Conservation (phyloP, 768 basidiomycete genomes). For the Naganishia vishniacii region DNA sequence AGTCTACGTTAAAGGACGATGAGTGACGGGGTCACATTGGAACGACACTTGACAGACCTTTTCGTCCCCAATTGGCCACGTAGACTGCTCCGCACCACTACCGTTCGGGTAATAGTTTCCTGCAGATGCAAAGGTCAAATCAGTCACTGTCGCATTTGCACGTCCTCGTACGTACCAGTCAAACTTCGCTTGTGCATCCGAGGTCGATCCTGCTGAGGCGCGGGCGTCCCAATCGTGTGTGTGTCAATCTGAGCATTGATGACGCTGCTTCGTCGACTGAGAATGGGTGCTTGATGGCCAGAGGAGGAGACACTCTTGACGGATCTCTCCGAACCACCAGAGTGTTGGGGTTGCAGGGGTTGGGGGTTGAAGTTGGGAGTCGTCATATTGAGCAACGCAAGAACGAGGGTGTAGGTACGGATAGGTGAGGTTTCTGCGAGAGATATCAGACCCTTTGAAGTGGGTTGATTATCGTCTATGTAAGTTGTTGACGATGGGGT, state of each 20-base stretch:
- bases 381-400: not conserved
- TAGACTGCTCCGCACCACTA: conserved; percentile 30
- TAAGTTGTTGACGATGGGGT: no score
- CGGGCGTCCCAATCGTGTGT: conserved; percentile 20
- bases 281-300: conserved; percentile 20
- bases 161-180: conserved; percentile 20
- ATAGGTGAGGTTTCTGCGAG: no score
- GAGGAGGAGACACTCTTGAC: not conserved
- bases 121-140: not conserved
- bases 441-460: no score
- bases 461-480: no score
- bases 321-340: conserved; percentile 25
- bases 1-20: conserved; percentile 20
- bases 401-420: no score
- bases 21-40: no score
- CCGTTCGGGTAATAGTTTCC: conserved; percentile 43
- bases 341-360: conserved; percentile 13
- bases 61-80: conserved; percentile 50
- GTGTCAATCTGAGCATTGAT: conserved; percentile 24
- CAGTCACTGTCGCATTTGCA: not conserved
- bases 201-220: conserved; percentile 18
- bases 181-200: conserved; percentile 30
- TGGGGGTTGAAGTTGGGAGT: not conserved
- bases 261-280: conserved; percentile 22
- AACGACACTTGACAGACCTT: conserved; percentile 11